phyloP scores from a whole-genome alignment of 257 asterid genomes.

The Salvia miltiorrhiza region DNA sequence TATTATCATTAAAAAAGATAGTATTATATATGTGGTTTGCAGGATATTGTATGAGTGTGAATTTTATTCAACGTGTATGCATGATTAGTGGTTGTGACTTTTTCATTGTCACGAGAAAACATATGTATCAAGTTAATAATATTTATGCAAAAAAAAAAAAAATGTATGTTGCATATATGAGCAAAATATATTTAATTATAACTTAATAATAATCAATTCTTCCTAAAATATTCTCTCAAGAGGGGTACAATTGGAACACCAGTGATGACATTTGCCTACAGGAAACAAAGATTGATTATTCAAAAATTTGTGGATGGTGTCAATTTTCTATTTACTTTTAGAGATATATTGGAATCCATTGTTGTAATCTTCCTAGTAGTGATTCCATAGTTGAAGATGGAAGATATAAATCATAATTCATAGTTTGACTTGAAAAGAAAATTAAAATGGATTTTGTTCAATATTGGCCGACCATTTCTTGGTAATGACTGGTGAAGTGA shows the following conservation, averaged over 20 bases:
- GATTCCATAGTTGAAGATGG: slow-evolving; percentile 24
- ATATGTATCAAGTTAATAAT: not conserved
- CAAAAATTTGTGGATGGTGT: slow-evolving; percentile 9
- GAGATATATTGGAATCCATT: slow-evolving; percentile 21
- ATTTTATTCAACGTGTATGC: too few relatives aligned
- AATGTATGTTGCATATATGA: not conserved
- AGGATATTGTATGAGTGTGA: too few relatives aligned
- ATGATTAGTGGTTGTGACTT: too few relatives aligned
- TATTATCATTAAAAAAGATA: too few relatives aligned
- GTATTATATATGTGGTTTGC: too few relatives aligned
- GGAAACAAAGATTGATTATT: not conserved
- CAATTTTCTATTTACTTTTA: not conserved
- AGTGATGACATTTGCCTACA: slow-evolving; percentile 3
- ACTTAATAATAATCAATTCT: too few relatives aligned
- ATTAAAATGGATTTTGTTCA: slow-evolving; percentile 12
- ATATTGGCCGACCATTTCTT: slow-evolving; percentile 37
- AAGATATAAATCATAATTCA: slow-evolving; percentile 27
- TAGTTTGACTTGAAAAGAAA: slow-evolving; percentile 12
- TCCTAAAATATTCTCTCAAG: not conserved
- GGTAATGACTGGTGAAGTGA: slow-evolving; percentile 30
- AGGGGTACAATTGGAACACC: slow-evolving; percentile 5
- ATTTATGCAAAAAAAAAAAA: too few relatives aligned
- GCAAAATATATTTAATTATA: not conserved
- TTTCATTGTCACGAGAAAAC: too few relatives aligned
- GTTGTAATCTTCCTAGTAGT: slow-evolving; percentile 18